Evolutionary conservation across 371 early-diverging fungal species (phyloP).

Genomic region (Phascolomyces articulosus): DNA sequence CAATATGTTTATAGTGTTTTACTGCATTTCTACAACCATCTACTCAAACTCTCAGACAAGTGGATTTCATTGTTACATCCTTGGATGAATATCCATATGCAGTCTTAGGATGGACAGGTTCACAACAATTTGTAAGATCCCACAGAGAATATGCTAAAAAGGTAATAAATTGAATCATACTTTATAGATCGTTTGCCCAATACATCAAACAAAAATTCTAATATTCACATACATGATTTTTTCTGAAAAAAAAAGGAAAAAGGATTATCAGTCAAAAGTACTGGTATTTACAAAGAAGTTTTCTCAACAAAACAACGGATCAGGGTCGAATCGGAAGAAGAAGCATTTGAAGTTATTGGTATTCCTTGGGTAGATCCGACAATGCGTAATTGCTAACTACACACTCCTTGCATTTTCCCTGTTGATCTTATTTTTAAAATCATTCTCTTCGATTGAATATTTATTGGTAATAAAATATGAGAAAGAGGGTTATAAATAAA

Average conservation of each 20-base stretch:
- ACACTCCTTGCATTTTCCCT: too few relatives aligned
- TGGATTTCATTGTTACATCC: slow-evolving; percentile 51
- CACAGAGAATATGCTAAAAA: slow-evolving; percentile 42
- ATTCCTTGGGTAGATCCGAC: slow-evolving; percentile 47
- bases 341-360: slow-evolving; percentile 39
- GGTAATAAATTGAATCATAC: too few relatives aligned
- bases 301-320: slow-evolving; percentile 18
- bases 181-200: too few relatives aligned
- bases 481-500: too few relatives aligned
- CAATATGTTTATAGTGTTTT: slow-evolving; percentile 31
- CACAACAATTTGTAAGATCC: slow-evolving; percentile 43
- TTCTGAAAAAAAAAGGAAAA: slow-evolving; percentile 21
- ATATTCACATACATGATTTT: too few relatives aligned
- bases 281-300: slow-evolving; percentile 35
- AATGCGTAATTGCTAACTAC: slow-evolving; percentile 44
- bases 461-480: too few relatives aligned
- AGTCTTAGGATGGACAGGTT: slow-evolving; percentile 58
- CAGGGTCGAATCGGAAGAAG: slow-evolving; percentile 28
- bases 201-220: too few relatives aligned
- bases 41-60: slow-evolving; percentile 43
- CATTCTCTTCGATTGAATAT: too few relatives aligned
- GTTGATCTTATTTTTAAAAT: too few relatives aligned
- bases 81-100: slow-evolving; percentile 34
- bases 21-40: slow-evolving; percentile 53
- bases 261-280: slow-evolving; percentile 29